These are phyloP conservation scores for Ceraceosorus bombacis DNA, from an alignment of 1,284 basidiomycete genomes.

Conservation along the genomic window DNA sequence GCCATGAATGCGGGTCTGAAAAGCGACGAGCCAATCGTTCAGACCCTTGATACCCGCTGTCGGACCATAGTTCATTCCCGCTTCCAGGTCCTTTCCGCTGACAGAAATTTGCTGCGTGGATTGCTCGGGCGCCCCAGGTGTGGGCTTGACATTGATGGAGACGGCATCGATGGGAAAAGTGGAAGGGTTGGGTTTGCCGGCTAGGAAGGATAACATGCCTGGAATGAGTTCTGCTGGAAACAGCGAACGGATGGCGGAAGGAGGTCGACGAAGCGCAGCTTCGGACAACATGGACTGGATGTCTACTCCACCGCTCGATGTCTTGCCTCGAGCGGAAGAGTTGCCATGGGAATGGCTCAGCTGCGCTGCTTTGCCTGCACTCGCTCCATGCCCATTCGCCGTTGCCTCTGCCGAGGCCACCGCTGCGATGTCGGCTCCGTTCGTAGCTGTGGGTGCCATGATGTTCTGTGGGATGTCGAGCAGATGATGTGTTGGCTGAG, in stretches of 20 bases:
- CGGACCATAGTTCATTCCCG: slow-evolving; percentile 54
- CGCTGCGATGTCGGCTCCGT: no score
- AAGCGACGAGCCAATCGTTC: slow-evolving; percentile 57
- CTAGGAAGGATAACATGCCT: slow-evolving; percentile 69
- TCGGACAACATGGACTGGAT: slow-evolving; percentile 5
- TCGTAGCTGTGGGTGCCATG: no score
- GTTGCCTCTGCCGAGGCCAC: no score
- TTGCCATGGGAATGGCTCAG: no score
- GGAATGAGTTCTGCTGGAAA: slow-evolving; percentile 69
- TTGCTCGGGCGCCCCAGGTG: slow-evolving; percentile 12
- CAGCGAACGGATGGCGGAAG: slow-evolving; percentile 56
- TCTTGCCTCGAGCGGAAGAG: no score
- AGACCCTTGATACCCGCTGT: slow-evolving; percentile 65
- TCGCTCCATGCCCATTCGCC: no score
- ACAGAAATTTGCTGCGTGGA: slow-evolving; percentile 17
- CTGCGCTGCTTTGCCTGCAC: no score
- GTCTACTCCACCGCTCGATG: not conserved
- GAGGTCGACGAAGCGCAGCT: slow-evolving; percentile 12
- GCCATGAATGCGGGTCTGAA: slow-evolving; percentile 58
- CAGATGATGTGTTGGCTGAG: no score
- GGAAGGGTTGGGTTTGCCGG: slow-evolving; percentile 67
- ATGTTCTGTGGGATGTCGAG: no score
- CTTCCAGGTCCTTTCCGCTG: slow-evolving; percentile 42
- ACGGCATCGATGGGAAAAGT: slow-evolving; percentile 82
- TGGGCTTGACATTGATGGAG: slow-evolving; percentile 53